Conservation (phyloP, 2,329 filamentous ascomycete genomes). For the Lachnellula suecica region DNA sequence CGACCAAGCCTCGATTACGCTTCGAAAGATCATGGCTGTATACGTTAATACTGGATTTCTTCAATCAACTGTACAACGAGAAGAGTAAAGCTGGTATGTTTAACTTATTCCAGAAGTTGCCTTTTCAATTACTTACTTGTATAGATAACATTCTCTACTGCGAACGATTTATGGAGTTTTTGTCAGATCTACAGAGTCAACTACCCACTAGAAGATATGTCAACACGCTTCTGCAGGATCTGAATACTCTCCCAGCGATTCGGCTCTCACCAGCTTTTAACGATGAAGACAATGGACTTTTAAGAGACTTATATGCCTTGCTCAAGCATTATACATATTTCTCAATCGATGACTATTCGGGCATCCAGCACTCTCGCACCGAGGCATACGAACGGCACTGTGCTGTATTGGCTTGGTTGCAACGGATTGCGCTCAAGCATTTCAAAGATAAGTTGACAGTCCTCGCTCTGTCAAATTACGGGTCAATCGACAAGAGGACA, state of each 20-base stretch:
- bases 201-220: constrained; percentile 91
- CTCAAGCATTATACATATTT: constrained; percentile 86
- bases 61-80: constrained; percentile 67
- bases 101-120: neutral
- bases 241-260: constrained; percentile 79
- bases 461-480: constrained; percentile 88
- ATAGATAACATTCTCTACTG: constrained; percentile 75
- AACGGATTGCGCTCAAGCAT: constrained; percentile 73
- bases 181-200: constrained; percentile 89
- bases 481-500: constrained; percentile 74
- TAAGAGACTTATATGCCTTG: constrained; percentile 79
- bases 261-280: constrained; percentile 76
- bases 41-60: constrained; percentile 78
- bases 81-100: constrained; percentile 45
- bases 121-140: constrained; percentile 23
- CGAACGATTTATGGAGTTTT: constrained; percentile 88
- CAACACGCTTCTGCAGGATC: constrained; percentile 81
- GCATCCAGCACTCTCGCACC: constrained; percentile 68
- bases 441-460: constrained; percentile 93
- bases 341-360: constrained; percentile 87
- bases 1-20: constrained; percentile 72
- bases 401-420: constrained; percentile 71
- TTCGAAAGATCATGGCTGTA: constrained; percentile 96
- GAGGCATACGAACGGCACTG: constrained; percentile 83
- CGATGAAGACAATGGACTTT: constrained; percentile 69